A percentile compares a stretch with the other conserved stretches of the same genome.
Conservation (phyloP, 1,284 basidiomycete species). For the Melanopsichium pennsylvanicum region DNA sequence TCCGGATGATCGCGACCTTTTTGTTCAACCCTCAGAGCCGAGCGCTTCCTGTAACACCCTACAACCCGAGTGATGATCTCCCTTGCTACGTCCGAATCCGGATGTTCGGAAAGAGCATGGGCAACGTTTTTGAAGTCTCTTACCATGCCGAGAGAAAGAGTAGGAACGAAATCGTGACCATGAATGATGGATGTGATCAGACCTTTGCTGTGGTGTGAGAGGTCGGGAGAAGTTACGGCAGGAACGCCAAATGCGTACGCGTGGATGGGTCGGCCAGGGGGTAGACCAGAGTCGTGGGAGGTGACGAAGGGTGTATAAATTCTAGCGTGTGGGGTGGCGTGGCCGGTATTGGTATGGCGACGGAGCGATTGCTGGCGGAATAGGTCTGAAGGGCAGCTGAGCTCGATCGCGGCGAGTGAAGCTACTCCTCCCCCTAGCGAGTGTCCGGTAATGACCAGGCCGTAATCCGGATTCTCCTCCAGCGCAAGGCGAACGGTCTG, state of each 20-base stretch:
- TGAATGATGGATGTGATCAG: slow-evolving; percentile 69
- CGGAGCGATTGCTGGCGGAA: slow-evolving; percentile 57
- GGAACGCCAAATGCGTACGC: slow-evolving; percentile 67
- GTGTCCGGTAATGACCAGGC: slow-evolving; percentile 69
- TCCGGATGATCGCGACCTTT: slow-evolving; percentile 15
- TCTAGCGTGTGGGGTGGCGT: slow-evolving; percentile 58
- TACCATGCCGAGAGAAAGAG: slow-evolving; percentile 68
- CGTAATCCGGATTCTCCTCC: slow-evolving; percentile 67
- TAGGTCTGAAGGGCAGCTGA: slow-evolving; percentile 58
- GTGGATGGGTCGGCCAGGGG: slow-evolving; percentile 69
- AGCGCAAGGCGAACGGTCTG: slow-evolving; percentile 67
- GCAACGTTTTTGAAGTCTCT: slow-evolving; percentile 69
- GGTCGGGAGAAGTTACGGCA: slow-evolving; percentile 66
- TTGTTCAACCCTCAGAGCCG: too few relatives aligned
- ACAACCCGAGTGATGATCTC: slow-evolving; percentile 69
- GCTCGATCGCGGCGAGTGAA: slow-evolving; percentile 66
- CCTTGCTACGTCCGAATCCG: slow-evolving; percentile 65
- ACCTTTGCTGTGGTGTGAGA: slow-evolving; percentile 67
- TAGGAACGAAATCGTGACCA: slow-evolving; percentile 67
- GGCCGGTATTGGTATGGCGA: slow-evolving; percentile 5
- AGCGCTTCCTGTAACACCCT: slow-evolving; percentile 56
- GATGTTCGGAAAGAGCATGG: slow-evolving; percentile 39
- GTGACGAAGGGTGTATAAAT: slow-evolving; percentile 69
- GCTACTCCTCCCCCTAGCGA: slow-evolving; percentile 70
- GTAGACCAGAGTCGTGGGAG: slow-evolving; percentile 65